Conservation (phyloP, 2,329 filamentous ascomycete genomes). For the Metarhizium anisopliae region DNA sequence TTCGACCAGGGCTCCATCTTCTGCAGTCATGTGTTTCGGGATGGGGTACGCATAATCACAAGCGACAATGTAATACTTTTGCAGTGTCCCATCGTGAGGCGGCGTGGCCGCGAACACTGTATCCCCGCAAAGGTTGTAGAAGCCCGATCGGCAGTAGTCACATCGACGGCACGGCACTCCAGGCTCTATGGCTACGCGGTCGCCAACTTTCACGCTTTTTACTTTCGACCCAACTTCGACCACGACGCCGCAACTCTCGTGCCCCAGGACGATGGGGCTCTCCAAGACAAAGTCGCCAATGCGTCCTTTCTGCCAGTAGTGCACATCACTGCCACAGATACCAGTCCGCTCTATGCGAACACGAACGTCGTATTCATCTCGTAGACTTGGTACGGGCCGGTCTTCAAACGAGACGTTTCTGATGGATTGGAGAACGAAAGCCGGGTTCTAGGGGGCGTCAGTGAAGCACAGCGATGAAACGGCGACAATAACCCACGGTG, state of each 20-base stretch:
- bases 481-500: neutral
- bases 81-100: constrained; percentile 56
- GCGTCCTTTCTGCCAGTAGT: constrained; percentile 37
- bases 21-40: constrained; percentile 48
- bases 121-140: constrained; percentile 28
- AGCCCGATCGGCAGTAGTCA: constrained; percentile 29
- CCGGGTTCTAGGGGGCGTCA: constrained; percentile 27
- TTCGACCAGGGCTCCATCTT: constrained; percentile 25
- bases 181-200: constrained; percentile 39
- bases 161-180: constrained; percentile 36
- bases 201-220: constrained; percentile 31
- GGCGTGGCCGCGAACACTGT: constrained; percentile 38
- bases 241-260: constrained; percentile 34
- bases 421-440: constrained; percentile 37
- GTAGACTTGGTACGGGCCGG: constrained; percentile 28
- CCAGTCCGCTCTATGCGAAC: constrained; percentile 36
- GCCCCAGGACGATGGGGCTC: constrained; percentile 37
- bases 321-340: constrained; percentile 38
- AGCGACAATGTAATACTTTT: constrained; percentile 68
- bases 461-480: neutral
- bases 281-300: constrained; percentile 36
- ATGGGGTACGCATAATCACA: constrained; percentile 79
- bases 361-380: constrained; percentile 15
- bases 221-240: constrained; percentile 31
- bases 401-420: constrained; percentile 36